Evolutionary conservation across 768 basidiomycete genomes (phyloP).

Genomic region (Trametes sanguinea): DNA sequence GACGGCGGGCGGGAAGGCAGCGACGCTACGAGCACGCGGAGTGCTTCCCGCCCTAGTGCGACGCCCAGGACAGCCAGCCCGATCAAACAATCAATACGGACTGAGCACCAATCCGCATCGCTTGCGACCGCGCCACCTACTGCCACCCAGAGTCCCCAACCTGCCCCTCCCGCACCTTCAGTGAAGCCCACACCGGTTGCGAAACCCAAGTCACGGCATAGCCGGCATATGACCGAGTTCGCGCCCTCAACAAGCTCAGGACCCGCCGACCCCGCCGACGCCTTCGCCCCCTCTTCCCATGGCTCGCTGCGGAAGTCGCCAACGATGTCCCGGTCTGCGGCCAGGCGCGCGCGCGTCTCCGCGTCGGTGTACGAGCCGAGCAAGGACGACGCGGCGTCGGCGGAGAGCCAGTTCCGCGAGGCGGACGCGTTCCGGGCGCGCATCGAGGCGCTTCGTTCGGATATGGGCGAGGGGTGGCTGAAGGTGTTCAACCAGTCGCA

Average conservation of each 20-base stretch:
- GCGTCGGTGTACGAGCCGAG: slow-evolving; percentile 65
- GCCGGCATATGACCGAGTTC: slow-evolving; percentile 53
- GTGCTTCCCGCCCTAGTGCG: slow-evolving; percentile 24
- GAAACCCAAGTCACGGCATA: slow-evolving; percentile 41
- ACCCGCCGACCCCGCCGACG: slow-evolving; percentile 15
- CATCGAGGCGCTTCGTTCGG: slow-evolving; percentile 80
- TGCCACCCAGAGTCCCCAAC: background rate
- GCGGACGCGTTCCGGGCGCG: slow-evolving; percentile 74
- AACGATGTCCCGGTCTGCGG: slow-evolving; percentile 43
- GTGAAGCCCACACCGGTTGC: slow-evolving; percentile 27
- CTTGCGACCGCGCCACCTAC: background rate
- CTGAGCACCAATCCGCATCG: slow-evolving; percentile 8
- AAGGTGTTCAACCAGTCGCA: slow-evolving; percentile 79
- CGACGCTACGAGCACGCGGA: slow-evolving; percentile 32
- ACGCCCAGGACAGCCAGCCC: slow-evolving; percentile 24
- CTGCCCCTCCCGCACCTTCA: slow-evolving; percentile 2
- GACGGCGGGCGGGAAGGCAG: slow-evolving; percentile 49
- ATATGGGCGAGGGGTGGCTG: slow-evolving; percentile 90
- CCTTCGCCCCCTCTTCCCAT: slow-evolving; percentile 15
- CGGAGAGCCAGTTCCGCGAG: slow-evolving; percentile 42
- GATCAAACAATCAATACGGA: slow-evolving; percentile 3
- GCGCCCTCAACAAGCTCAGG: slow-evolving; percentile 29
- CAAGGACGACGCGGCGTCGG: slow-evolving; percentile 30
- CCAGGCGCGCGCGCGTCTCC: slow-evolving; percentile 54
- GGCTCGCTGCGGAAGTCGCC: slow-evolving; percentile 26